phyloP scores from a whole-genome alignment of 441 rosid genomes.

The Bocquillonia castaneifolia region DNA sequence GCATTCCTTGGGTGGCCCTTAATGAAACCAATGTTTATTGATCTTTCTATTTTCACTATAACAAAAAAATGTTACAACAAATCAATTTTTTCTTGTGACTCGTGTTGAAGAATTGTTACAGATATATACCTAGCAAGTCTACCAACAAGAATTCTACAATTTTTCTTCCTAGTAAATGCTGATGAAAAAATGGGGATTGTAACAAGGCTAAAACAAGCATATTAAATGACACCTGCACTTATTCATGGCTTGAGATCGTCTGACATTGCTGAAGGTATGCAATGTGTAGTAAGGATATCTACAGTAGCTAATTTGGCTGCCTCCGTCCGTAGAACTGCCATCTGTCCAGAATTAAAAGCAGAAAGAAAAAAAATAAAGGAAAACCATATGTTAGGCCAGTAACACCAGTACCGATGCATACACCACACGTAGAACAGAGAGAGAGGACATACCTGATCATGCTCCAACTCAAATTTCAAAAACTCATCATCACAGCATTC shows the following conservation, averaged over 20 bases:
- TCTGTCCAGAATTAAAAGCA: slow-evolving; percentile 31
- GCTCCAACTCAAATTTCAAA: slow-evolving; percentile 76
- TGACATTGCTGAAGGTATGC: slow-evolving; percentile 88
- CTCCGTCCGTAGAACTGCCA: slow-evolving; percentile 62
- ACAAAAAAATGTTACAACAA: too few species aligned
- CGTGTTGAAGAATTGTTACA: too few species aligned
- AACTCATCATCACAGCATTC: slow-evolving; percentile 72
- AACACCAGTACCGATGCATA: not conserved
- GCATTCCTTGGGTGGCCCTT: too few species aligned
- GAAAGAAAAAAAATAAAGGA: not conserved
- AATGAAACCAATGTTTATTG: too few species aligned
- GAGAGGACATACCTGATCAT: slow-evolving; percentile 55
- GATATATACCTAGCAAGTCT: too few species aligned
- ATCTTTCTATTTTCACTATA: too few species aligned
- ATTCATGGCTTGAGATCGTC: slow-evolving; percentile 64
- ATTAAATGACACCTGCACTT: too few species aligned
- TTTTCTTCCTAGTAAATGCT: not conserved
- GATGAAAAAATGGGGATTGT: too few species aligned
- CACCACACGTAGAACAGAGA: slow-evolving; percentile 3
- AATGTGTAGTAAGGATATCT: slow-evolving; percentile 76
- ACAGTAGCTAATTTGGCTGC: slow-evolving; percentile 73
- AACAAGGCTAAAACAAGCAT: too few species aligned
- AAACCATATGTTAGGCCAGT: not conserved
- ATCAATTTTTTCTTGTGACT: too few species aligned
- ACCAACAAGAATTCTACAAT: too few species aligned